Percentiles rank a stretch among this genome's conserved stretches.
These are phyloP conservation scores for Cairneyella variabilis DNA, from an alignment of 495 filamentous ascomycete species.

Conservation along the genomic window DNA sequence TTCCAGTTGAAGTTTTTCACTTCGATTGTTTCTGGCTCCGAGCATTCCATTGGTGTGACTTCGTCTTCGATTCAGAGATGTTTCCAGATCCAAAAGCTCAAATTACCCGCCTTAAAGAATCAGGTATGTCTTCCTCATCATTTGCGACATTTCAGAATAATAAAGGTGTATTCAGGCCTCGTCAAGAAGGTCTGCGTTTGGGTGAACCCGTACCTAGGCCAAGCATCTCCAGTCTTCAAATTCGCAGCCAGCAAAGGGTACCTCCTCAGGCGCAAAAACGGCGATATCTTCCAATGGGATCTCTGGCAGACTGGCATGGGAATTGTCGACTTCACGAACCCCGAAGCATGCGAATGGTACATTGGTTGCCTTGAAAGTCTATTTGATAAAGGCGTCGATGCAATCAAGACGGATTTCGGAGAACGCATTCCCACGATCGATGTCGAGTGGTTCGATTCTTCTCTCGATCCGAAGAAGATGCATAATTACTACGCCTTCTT, in stretches of 20 bases:
- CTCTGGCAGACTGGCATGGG: constrained; percentile 75
- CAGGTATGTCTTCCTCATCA: constrained; percentile 14
- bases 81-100: constrained; percentile 66
- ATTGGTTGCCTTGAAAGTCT: constrained; percentile 51
- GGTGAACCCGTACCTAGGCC: constrained; percentile 69
- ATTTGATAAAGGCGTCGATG: constrained; percentile 63
- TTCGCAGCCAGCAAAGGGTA: constrained; percentile 64
- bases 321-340: constrained; percentile 70
- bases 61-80: constrained; percentile 62
- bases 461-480: constrained; percentile 57
- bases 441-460: constrained; percentile 53
- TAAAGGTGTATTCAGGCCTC: constrained; percentile 30
- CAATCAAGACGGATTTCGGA: constrained; percentile 72
- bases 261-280: constrained; percentile 64
- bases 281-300: constrained; percentile 71
- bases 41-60: constrained; percentile 72
- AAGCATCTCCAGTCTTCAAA: constrained; percentile 61
- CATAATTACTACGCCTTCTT: constrained; percentile 73
- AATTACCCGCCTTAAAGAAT: constrained; percentile 55
- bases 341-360: constrained; percentile 60
- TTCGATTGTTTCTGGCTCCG: constrained; percentile 66
- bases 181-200: constrained; percentile 64
- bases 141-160: too few relatives aligned
- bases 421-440: constrained; percentile 64
- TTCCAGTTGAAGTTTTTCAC: constrained; percentile 67